Evolutionary conservation across 176 grass and related monocot genomes (phyloP).

Genomic region (Luzula sylvatica): DNA sequence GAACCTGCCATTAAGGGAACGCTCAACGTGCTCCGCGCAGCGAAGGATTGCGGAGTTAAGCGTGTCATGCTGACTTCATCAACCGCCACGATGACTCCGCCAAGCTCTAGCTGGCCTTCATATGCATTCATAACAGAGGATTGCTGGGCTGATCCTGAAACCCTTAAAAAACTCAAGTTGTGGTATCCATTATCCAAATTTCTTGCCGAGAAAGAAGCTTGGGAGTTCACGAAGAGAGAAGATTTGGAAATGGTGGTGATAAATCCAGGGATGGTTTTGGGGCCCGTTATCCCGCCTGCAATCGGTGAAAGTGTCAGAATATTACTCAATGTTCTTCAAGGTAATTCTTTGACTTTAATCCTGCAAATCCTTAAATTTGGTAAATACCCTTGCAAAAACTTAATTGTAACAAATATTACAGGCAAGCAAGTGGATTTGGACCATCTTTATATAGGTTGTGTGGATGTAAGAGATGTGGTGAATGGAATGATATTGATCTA

Average conservation of each 20-base stretch:
- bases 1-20: slow-evolving; percentile 46
- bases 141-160: slow-evolving; percentile 45
- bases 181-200: slow-evolving; percentile 56
- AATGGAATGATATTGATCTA: slow-evolving; percentile 27
- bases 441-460: slow-evolving; percentile 16
- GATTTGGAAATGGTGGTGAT: slow-evolving; percentile 36
- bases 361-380: neutral
- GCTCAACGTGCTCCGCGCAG: slow-evolving; percentile 43
- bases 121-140: slow-evolving; percentile 31
- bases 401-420: neutral
- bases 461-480: slow-evolving; percentile 41
- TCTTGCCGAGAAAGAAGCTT: slow-evolving; percentile 44
- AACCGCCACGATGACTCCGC: slow-evolving; percentile 19
- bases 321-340: slow-evolving; percentile 14
- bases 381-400: neutral
- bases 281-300: slow-evolving; percentile 27
- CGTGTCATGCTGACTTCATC: slow-evolving; percentile 46
- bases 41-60: slow-evolving; percentile 17
- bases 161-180: slow-evolving; percentile 33
- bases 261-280: slow-evolving; percentile 42
- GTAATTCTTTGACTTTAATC: neutral
- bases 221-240: slow-evolving; percentile 35
- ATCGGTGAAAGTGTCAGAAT: neutral
- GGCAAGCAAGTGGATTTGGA: slow-evolving; percentile 27
- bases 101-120: slow-evolving; percentile 33